Evolutionary conservation across 2,329 filamentous ascomycete species (phyloP).

Genomic region (Penicillium digitatum): DNA sequence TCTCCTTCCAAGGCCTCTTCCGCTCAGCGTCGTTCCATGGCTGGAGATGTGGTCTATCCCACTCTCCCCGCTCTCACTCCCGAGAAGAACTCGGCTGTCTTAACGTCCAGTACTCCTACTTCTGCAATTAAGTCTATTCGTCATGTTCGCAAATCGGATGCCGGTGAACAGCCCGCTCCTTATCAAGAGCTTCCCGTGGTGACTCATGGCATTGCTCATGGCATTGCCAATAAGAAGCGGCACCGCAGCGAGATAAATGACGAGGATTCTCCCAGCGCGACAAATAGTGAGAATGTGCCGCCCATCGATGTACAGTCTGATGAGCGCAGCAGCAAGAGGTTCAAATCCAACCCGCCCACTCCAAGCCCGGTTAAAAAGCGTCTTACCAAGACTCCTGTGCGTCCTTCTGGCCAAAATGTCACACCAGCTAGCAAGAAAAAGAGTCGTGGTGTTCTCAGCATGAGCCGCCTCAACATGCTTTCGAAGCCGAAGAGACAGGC

Average conservation of each 20-base stretch:
- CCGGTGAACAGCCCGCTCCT: slow-evolving; percentile 11
- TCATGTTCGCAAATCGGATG: slow-evolving; percentile 37
- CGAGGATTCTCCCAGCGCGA: slow-evolving; percentile 15
- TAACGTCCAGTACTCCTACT: slow-evolving; percentile 11
- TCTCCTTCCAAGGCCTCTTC: slow-evolving; percentile 41
- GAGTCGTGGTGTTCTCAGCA: slow-evolving; percentile 36
- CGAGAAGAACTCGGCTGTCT: slow-evolving; percentile 24
- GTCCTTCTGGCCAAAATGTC: slow-evolving; percentile 20
- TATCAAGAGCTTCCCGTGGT: slow-evolving; percentile 35
- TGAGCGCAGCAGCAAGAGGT: slow-evolving; percentile 35
- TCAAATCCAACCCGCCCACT: slow-evolving; percentile 35
- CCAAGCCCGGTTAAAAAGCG: slow-evolving; percentile 37
- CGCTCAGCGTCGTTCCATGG: slow-evolving; percentile 18
- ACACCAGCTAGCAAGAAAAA: slow-evolving; percentile 33
- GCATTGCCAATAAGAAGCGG: slow-evolving; percentile 41
- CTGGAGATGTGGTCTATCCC: slow-evolving; percentile 36
- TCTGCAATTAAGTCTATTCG: slow-evolving; percentile 38
- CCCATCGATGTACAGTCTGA: slow-evolving; percentile 22
- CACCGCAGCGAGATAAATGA: slow-evolving; percentile 34
- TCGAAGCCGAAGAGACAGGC: slow-evolving; percentile 44
- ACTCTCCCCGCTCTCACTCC: slow-evolving; percentile 39
- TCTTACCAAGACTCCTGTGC: slow-evolving; percentile 30
- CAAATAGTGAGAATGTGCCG: slow-evolving; percentile 34
- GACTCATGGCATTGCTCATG: slow-evolving; percentile 40
- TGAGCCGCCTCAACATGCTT: slow-evolving; percentile 48